Evolutionary conservation across 345 rosid species (phyloP), one percentile per base, ranked within the genome.

Genomic region (Carallia brachiata): DNA sequence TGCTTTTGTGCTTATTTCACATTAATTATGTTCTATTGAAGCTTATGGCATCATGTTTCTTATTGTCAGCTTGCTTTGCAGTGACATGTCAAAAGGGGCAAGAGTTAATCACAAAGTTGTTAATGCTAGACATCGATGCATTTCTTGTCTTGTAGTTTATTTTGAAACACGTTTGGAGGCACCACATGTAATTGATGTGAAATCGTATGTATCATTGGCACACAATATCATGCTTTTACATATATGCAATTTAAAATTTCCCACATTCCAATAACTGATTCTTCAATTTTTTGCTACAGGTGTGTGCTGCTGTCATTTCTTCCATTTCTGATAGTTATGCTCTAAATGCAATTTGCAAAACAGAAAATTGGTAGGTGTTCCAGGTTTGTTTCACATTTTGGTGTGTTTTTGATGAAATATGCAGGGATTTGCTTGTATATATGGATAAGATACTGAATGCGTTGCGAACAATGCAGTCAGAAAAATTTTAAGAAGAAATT

Each of bases 161-260:
- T 23, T 23, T 23, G 23, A 23, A 23, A 23, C 23, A 23, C 87
- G 73, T 81, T 71, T 94, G 81, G 98, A 94, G 83, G 98, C 98
- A 77, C 97, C 97, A 66, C 98, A 94, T 83, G 95, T 94, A 62
- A 83, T 94, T 73, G 88, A 94, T 76, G 76, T 80, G 63, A 81
- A 88, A 79, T 79, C 89, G 53, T 97, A 36, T 5, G 37, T 36
- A 94, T 92, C 50, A 63, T 4, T 76, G 72, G 36, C 44, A 32
- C 63, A 50, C 68, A 55, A 52, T 4, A 36, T 36, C 6, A 27
- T 64, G 9, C 8, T 50, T 68, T 39, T 52, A 58, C 47, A 56
- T 68, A 34, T 27, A 17, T 56, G 16, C 58, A 34, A 36, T 65
- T 69, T 28, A 44, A 40, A 31, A 39, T 60, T 18, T 70, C 39